Base-by-base conservation (phyloP, 257 asterid genomes). In the Solanum pimpinellifolium region DNA sequence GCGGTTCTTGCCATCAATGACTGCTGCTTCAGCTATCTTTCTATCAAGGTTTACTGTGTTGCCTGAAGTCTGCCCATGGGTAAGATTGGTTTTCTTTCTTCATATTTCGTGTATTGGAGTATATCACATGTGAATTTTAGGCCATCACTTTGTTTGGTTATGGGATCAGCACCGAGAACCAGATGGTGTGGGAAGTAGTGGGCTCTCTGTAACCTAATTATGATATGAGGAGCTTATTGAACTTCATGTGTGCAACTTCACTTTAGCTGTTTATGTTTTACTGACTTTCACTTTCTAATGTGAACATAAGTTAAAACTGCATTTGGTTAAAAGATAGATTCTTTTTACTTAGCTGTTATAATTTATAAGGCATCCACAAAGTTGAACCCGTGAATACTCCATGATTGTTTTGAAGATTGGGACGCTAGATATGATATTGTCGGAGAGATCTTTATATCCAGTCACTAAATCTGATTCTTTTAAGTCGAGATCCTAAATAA, bases 21-120 rank as follows among this genome's bases (percentile, higher is more conserved):
- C 95, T 90, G 99, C 99, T 86, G 98, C 99, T 87, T 94, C 98
- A 37, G 93, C 93, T 76, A 86, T 96, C 89, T 95, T 95, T 93
- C 95, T 96, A 70, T 92, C 98, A 52, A 93, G 93, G 85, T 86
- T 94, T 46, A 92, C 89, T 42, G 83, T 93, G 78, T 90, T 87
- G 74, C 98, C 98, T 47, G 81, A 85, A 65, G 60, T 20, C 78
- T 93, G 90, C 81, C 98, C 95, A 41, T 96, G 99, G 98, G 99
- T 96, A 90, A 93, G 94, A 89, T 85, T 68, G 29, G 37, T 76
- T 29, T 29, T 29, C 18, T 29, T 80, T 80, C 37, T 31, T 80
- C 68, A 49, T 31, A 18, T 49, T 47, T 31, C 42, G 29, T 80
- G 68, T 47, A 80, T 80, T 29, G 29, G 69, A 29, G 46, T 29